These are phyloP conservation scores for Candida silvicultrix DNA, from an alignment of 805 yeast genomes.

Conservation along the genomic window DNA sequence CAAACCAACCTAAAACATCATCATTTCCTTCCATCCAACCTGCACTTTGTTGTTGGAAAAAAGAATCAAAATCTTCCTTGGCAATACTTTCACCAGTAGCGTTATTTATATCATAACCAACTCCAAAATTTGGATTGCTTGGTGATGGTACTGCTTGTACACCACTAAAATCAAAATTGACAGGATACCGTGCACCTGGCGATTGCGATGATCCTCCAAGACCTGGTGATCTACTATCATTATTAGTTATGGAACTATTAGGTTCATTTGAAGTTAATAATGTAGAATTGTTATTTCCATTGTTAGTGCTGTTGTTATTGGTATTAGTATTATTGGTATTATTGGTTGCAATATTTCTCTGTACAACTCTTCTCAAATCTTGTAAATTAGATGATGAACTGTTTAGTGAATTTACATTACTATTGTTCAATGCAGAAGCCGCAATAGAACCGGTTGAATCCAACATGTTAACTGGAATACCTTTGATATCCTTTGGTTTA, in stretches of 20 bases:
- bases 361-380: constrained; percentile 1
- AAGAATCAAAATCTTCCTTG: constrained; percentile 39
- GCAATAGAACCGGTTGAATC: constrained; percentile 72
- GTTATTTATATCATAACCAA: constrained; percentile 7
- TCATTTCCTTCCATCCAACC: constrained; percentile 87
- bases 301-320: neutral
- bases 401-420: neutral
- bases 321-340: neutral
- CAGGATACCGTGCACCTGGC: constrained; percentile 2
- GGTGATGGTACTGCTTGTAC: constrained; percentile 10
- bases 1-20: constrained; percentile 93
- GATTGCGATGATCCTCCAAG: neutral
- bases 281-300: neutral
- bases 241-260: neutral
- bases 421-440: constrained; percentile 1
- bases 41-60: constrained; percentile 75
- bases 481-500: constrained; percentile 54
- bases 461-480: constrained; percentile 64
- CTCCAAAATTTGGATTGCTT: constrained; percentile 1
- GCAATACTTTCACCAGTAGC: constrained; percentile 17
- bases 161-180: constrained; percentile 11
- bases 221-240: neutral
- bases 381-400: neutral
- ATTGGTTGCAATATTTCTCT: neutral
- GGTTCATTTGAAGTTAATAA: neutral